Conservation (phyloP, 495 filamentous ascomycete genomes). For the Aspergillus hancockii region DNA sequence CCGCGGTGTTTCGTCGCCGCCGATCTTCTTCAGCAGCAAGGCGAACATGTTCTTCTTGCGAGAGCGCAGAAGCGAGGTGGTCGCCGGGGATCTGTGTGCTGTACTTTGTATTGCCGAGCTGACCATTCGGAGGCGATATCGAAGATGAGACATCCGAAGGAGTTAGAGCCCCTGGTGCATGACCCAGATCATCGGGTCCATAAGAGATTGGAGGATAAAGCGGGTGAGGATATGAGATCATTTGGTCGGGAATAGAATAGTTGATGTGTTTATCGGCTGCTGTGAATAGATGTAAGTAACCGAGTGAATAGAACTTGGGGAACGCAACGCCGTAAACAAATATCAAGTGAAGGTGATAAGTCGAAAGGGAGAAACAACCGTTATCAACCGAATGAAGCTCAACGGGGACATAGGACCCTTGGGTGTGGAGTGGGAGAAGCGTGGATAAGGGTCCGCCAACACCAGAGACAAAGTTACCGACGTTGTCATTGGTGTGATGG, state of each 20-base stretch:
- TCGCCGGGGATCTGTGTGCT: constrained; percentile 47
- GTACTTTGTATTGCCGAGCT: constrained; percentile 49
- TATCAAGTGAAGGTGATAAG: constrained; percentile 13
- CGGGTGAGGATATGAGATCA: constrained; percentile 46
- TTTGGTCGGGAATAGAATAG: constrained; percentile 45
- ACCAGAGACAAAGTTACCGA: constrained; percentile 23
- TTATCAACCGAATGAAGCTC: constrained; percentile 7
- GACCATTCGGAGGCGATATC: constrained; percentile 49
- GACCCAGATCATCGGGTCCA: constrained; percentile 42
- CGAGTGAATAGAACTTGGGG: not conserved
- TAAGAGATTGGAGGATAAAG: constrained; percentile 50
- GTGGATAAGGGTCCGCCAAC: constrained; percentile 17
- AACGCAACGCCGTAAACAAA: constrained; percentile 6
- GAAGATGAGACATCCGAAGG: constrained; percentile 51
- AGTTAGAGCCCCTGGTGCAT: constrained; percentile 39
- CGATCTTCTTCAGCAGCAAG: constrained; percentile 95
- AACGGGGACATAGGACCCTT: constrained; percentile 14
- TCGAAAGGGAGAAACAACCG: constrained; percentile 1
- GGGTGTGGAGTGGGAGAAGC: constrained; percentile 13
- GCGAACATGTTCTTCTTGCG: constrained; percentile 56
- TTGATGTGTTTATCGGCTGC: constrained; percentile 46
- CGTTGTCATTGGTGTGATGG: constrained; percentile 40
- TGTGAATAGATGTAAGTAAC: constrained; percentile 32
- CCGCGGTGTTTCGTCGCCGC: constrained; percentile 92
- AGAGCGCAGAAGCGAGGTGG: constrained; percentile 41